These are phyloP conservation scores for Ligustrum vulgare DNA, from an alignment of 257 asterid species.

Conservation along the genomic window DNA sequence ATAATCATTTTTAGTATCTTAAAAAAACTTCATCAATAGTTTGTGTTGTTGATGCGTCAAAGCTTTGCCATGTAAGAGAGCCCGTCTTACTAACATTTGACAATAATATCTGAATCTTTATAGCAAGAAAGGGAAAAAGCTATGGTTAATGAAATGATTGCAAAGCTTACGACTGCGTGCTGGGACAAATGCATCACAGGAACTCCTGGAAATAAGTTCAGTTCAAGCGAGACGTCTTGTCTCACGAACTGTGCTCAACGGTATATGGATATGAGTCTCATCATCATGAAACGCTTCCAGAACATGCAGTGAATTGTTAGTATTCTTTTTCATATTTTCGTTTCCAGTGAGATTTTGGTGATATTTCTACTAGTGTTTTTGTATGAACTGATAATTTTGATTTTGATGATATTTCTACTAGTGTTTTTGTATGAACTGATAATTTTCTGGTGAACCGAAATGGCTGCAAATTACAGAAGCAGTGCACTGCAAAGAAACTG, in stretches of 20 bases:
- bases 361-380: background rate
- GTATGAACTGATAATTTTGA: background rate
- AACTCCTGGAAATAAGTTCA: constrained; percentile 88
- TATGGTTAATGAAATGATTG: constrained; percentile 72
- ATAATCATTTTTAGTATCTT: background rate
- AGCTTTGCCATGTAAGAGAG: background rate
- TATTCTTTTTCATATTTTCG: background rate
- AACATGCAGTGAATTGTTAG: constrained; percentile 38
- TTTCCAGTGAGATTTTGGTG: background rate
- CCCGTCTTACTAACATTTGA: background rate
- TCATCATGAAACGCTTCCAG: constrained; percentile 80
- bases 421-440: background rate
- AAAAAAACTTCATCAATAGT: background rate
- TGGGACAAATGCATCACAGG: constrained; percentile 96
- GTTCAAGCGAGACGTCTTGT: constrained; percentile 75
- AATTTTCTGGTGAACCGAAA: background rate
- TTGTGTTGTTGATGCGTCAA: background rate
- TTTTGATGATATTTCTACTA: background rate
- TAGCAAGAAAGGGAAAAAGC: constrained; percentile 88
- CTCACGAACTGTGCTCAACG: constrained; percentile 87
- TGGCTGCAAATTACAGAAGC: background rate
- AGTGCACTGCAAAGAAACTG: background rate
- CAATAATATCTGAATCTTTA: constrained; percentile 14
- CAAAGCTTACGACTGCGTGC: constrained; percentile 71
- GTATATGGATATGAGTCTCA: constrained; percentile 73